These are phyloP conservation scores for Amesomyces nigricolor DNA, from an alignment of 2,329 filamentous ascomycete species.

Conservation along the genomic window DNA sequence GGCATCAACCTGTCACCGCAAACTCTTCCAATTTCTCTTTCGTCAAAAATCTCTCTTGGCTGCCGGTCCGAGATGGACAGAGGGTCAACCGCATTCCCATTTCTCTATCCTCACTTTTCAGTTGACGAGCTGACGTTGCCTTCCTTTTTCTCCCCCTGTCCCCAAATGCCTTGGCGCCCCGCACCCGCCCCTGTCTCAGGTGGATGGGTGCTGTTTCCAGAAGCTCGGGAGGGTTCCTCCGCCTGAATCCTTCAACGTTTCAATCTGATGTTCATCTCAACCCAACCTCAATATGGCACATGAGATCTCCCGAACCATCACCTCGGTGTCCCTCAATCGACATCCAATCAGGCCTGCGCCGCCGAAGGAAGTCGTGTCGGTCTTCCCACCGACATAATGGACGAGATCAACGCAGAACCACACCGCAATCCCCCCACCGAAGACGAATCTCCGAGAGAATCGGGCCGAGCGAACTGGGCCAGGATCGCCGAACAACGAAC, in stretches of 20 bases:
- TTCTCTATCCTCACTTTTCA: not conserved
- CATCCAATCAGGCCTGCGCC: too few relatives aligned
- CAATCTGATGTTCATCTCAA: conserved; percentile 10
- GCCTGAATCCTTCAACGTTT: not conserved
- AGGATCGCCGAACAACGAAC: too few relatives aligned
- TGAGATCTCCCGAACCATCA: not conserved
- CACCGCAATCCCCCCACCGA: too few relatives aligned
- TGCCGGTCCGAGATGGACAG: too few relatives aligned
- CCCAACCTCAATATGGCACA: not conserved
- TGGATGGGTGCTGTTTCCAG: conserved; percentile 22
- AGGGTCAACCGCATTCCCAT: too few relatives aligned
- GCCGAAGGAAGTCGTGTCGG: too few relatives aligned
- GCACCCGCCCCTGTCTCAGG: not conserved
- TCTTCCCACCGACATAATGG: too few relatives aligned
- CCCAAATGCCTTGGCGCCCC: not conserved
- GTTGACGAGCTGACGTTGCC: not conserved
- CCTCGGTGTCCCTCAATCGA: not conserved
- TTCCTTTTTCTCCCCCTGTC: not conserved
- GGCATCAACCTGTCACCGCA: not conserved
- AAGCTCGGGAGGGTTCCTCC: conserved; percentile 11
- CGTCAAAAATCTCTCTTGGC: too few relatives aligned
- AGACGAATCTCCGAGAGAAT: too few relatives aligned
- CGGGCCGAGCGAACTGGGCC: too few relatives aligned
- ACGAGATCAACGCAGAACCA: too few relatives aligned
- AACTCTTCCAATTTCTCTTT: too few relatives aligned